These are phyloP conservation scores for Nasturtium officinale DNA, from an alignment of 345 rosid species.

Conservation along the genomic window DNA sequence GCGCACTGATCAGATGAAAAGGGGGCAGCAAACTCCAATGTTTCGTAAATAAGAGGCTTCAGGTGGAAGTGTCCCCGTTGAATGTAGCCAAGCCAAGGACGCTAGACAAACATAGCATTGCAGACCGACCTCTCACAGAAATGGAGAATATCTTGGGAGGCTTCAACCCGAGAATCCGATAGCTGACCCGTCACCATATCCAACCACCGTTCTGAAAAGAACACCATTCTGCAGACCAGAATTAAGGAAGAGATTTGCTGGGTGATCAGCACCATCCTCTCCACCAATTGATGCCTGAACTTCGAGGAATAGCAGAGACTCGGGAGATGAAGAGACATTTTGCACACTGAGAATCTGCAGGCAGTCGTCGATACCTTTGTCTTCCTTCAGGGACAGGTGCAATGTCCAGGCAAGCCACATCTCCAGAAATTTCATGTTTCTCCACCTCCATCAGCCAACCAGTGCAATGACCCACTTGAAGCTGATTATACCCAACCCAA, in stretches of 20 bases:
- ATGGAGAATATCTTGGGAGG: constrained; percentile 91
- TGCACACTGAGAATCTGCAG: constrained; percentile 95
- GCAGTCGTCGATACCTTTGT: constrained; percentile 97
- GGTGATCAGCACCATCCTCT: constrained; percentile 99
- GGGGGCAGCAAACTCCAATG: constrained; percentile 92
- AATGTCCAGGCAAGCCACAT: constrained; percentile 97
- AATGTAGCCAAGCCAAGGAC: constrained; percentile 98
- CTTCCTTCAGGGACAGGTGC: constrained; percentile 99
- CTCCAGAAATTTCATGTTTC: constrained; percentile 98
- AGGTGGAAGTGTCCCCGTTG: constrained; percentile 93
- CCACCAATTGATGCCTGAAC: constrained; percentile 96
- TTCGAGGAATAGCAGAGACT: constrained; percentile 96
- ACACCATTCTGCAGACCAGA: constrained; percentile 96
- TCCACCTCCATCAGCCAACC: constrained; percentile 98
- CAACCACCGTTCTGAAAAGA: constrained; percentile 88
- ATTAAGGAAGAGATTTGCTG: constrained; percentile 94
- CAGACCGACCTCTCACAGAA: constrained; percentile 81
- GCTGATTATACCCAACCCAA: constrained; percentile 95
- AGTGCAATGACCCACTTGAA: constrained; percentile 91
- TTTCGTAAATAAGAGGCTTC: constrained; percentile 93
- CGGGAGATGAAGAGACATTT: constrained; percentile 96
- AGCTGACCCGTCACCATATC: constrained; percentile 99
- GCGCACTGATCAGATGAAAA: constrained; percentile 99
- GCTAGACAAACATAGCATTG: constrained; percentile 97
- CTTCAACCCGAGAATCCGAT: constrained; percentile 93